Percentiles rank a stretch among this genome's conserved stretches.
These are phyloP conservation scores for Candida sanyaensis DNA, from an alignment of 1,139 yeast species.

Conservation along the genomic window DNA sequence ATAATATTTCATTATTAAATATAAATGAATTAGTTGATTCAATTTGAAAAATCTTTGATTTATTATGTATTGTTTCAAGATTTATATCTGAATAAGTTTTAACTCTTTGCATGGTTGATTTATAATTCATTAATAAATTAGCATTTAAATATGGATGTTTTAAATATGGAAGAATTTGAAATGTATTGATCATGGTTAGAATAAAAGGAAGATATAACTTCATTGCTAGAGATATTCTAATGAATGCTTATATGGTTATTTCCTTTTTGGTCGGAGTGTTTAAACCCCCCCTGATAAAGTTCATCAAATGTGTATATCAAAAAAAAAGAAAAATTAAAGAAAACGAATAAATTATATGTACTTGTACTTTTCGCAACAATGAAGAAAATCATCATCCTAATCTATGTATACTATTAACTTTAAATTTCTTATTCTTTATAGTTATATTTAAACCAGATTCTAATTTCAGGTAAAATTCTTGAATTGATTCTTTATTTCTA, in stretches of 20 bases:
- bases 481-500: conserved; percentile 12
- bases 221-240: neutral
- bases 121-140: conserved; percentile 4
- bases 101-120: neutral
- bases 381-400: conserved; percentile 2
- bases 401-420: conserved; percentile 28
- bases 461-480: conserved; percentile 24
- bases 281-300: no score
- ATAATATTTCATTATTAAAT: conserved; percentile 7
- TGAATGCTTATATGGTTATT: no score
- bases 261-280: no score
- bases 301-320: neutral
- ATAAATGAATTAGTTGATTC: conserved; percentile 6
- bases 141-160: neutral
- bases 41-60: conserved; percentile 4
- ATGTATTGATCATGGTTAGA: neutral
- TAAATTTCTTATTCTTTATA: conserved; percentile 21
- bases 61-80: neutral
- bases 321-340: no score
- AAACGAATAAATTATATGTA: no score
- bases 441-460: conserved; percentile 24
- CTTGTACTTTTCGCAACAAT: no score
- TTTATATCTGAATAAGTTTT: neutral
- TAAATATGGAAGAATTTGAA: conserved; percentile 2
- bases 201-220: neutral